A percentile compares a stretch with the other conserved stretches of the same genome.
Conservation (phyloP, 176 grass and related monocot genomes). For the Oryza nivara region DNA sequence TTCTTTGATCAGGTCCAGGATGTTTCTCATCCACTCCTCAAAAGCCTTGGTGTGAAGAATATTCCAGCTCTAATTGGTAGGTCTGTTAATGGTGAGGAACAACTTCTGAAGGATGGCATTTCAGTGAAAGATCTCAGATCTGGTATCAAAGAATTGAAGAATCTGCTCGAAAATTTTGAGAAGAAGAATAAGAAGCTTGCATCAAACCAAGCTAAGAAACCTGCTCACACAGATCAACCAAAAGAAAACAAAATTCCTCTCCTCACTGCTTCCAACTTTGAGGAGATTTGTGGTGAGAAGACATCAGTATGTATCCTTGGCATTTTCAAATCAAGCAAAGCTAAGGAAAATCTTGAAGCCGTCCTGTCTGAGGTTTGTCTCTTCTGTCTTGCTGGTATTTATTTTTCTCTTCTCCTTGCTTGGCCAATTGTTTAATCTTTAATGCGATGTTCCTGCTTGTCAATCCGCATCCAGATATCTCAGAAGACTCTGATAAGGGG, state of each 20-base stretch:
- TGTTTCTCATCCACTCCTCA: constrained; percentile 68
- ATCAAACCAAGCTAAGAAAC: constrained; percentile 56
- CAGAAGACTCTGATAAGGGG: constrained; percentile 78
- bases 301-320: constrained; percentile 73
- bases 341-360: constrained; percentile 58
- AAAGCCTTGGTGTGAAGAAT: constrained; percentile 66
- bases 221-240: constrained; percentile 28
- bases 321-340: constrained; percentile 70
- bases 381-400: background rate
- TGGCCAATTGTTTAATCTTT: background rate
- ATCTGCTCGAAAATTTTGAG: constrained; percentile 73
- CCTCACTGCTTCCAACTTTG: constrained; percentile 62
- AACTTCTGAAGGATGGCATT: constrained; percentile 80
- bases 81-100: constrained; percentile 57
- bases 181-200: constrained; percentile 77
- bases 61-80: constrained; percentile 67
- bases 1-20: constrained; percentile 62
- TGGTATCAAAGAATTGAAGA: constrained; percentile 72
- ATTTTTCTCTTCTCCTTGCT: background rate
- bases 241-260: constrained; percentile 56
- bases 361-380: constrained; percentile 65
- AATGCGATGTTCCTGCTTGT: constrained; percentile 17
- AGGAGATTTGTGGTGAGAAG: constrained; percentile 69
- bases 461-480: constrained; percentile 68
- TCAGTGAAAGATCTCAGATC: constrained; percentile 78